These are phyloP conservation scores for Domatiomyces catenatus DNA, from an alignment of 2,329 filamentous ascomycete species.

Conservation along the genomic window DNA sequence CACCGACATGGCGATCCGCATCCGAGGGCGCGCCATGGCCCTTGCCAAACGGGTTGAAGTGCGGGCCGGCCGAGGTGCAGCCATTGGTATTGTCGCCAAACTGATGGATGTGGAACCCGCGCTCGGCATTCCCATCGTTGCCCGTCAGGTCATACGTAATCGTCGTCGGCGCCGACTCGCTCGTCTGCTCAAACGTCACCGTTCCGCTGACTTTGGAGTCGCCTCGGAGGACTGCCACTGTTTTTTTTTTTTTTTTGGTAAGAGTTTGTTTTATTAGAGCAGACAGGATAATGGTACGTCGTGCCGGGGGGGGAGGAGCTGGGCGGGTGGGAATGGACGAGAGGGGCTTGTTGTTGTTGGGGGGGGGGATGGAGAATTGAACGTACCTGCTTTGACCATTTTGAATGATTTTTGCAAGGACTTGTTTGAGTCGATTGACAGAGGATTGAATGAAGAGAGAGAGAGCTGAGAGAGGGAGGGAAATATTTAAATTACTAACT, in stretches of 20 bases:
- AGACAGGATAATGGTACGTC: neutral
- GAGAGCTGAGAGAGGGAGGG: neutral
- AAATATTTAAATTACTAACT: no score
- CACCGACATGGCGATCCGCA: conserved; percentile 81
- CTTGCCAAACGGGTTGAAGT: conserved; percentile 96
- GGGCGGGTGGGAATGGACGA: no score
- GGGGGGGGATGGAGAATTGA: no score
- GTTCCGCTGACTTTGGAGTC: conserved; percentile 91
- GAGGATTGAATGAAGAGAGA: no score
- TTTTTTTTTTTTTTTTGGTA: neutral
- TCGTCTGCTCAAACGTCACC: conserved; percentile 85
- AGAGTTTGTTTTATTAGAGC: neutral
- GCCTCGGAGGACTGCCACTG: conserved; percentile 93
- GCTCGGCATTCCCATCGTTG: conserved; percentile 87
- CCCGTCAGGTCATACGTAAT: conserved; percentile 86
- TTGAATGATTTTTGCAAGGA: conserved; percentile 41
- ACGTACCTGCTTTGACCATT: conserved; percentile 97
- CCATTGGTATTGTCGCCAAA: conserved; percentile 99
- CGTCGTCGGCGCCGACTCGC: conserved; percentile 67
- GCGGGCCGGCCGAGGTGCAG: conserved; percentile 93
- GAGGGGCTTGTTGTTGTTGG: no score
- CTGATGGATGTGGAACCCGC: conserved; percentile 96
- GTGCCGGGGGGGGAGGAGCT: neutral
- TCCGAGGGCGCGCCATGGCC: conserved; percentile 77
- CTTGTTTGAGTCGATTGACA: no score